These are phyloP conservation scores for Herpotrichia juniperi DNA, from an alignment of 2,329 filamentous ascomycete genomes.

Conservation along the genomic window DNA sequence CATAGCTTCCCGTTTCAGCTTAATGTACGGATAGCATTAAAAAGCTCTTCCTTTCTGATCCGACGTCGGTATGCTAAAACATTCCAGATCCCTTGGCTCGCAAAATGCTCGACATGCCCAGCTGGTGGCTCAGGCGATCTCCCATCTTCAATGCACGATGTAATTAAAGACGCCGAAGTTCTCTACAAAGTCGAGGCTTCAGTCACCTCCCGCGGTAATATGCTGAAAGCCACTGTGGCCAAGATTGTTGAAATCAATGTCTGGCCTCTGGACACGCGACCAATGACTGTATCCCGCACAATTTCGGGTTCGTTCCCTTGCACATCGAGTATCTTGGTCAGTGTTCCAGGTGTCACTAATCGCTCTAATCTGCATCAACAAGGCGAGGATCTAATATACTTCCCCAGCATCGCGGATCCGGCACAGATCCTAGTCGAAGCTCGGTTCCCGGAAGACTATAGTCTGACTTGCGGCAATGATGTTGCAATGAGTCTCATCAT, in stretches of 20 bases:
- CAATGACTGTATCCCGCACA: background rate
- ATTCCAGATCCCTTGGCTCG: slow-evolving; percentile 12
- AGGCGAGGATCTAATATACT: background rate
- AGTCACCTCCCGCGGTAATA: slow-evolving; percentile 13
- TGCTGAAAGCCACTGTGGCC: slow-evolving; percentile 17
- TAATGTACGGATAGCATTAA: background rate
- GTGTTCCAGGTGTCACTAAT: background rate
- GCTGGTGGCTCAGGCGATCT: slow-evolving; percentile 7
- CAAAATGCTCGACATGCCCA: slow-evolving; percentile 15
- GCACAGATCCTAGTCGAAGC: background rate
- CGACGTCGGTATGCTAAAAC: background rate
- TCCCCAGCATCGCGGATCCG: slow-evolving; percentile 8
- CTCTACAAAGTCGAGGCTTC: slow-evolving; percentile 16
- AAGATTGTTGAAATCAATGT: slow-evolving; percentile 8
- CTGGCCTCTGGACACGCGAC: slow-evolving; percentile 12
- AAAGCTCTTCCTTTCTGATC: background rate
- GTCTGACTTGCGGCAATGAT: slow-evolving; percentile 2
- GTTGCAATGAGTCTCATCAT: slow-evolving; percentile 14
- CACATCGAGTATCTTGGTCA: background rate
- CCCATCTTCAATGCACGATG: slow-evolving; percentile 15
- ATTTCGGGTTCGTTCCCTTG: slow-evolving; percentile 3
- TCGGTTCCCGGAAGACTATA: slow-evolving; percentile 11
- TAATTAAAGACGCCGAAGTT: slow-evolving; percentile 10
- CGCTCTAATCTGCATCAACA: background rate
- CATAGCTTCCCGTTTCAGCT: slow-evolving; percentile 17